Base-by-base conservation (phyloP, 2,329 filamentous ascomycete species). In the Trichoderma atroviride region DNA sequence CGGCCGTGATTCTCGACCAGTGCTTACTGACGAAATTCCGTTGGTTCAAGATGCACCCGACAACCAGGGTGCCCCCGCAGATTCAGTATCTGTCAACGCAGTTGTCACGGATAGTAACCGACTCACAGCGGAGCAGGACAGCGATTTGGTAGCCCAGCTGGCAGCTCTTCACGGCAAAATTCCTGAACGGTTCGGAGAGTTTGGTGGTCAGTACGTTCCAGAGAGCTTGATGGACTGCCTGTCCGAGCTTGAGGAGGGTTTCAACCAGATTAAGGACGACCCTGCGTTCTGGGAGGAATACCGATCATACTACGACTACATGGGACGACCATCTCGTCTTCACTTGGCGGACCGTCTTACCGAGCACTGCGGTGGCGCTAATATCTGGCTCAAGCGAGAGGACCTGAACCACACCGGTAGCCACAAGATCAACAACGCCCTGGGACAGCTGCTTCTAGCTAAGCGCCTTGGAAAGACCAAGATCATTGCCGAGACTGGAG, bases 351-450 rank as follows among this genome's bases (percentile, higher is more conserved):
- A 96, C 74, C 90, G 94, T 65, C 84, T 99, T 73, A 98, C 95
- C 0, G 91, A 96, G 78, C 84, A 95, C 76, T 94, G 93, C 59
- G 93, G 94, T 29, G 96, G 96, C 71, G 95, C 96, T 60, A 97
- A 94, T 78, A 97, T 99, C 83, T 99, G 95, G 91, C 83, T 99
- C 74, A 99, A 99, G 87, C 89, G 96, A 75, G 96, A 99, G 82
- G 96, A 99, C 79, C 85, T 98, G 69, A 98, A 98, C 82, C 96
- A 99, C 80, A 98, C 96, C 10, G 96, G 96, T 74, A 96, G 92
- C 72, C 96, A 99, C 86, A 99, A 99, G 87, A 98, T 99, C 85
- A 99, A 99, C 85, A 99, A 99, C 76, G 96, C 96, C 0, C 85
- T 99, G 10, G 96, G 96, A 2, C 96, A 99, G 81, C 89, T 97